Evolutionary conservation across 257 asterid genomes (phyloP), one percentile per base, ranked within the genome.

Genomic region (Eucommia ulmoides): DNA sequence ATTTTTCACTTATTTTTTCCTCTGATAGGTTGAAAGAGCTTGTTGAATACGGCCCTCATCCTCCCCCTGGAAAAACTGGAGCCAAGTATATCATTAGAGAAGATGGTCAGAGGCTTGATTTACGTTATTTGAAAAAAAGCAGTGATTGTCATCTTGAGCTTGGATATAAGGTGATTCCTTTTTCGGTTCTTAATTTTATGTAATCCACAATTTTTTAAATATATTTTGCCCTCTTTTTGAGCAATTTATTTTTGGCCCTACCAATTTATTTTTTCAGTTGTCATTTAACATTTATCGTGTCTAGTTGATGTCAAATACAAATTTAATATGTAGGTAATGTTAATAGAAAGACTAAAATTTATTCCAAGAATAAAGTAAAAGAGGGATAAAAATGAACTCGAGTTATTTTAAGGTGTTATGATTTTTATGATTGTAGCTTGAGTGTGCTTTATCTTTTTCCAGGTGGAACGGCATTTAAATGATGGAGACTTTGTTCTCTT

Each of bases 31-130:
- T 86, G 78, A 91, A 91, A 65, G 99, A 91, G 71, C 94, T 91
- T 41, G 99, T 91, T 63, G 99, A 91, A 56, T 56, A 91, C 70
- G 99, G 99, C n/a, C 96, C 99, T 33, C 96, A 91, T 73, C 99
- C 99, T 22, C 99, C 99, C 61, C 94, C 99, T 54, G 96, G 99
- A 19, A 91, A 86, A 86, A 91, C 99, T 52, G 98, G 98, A 60
- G 98, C 98, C 14, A 91, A 72, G 67, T 86, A 91, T 74, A 91
- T 91, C 58, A 91, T 91, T 63, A 79, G 99, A 77, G 99, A 86
- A 61, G 99, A 91, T 19, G 99, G 99, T 1, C 99, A 91, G 74
- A 78, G 99, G 87, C 99, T 91, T 65, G 99, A 91, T 76, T 95
- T 91, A 26, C 84, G 99, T 24, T 86, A 86, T 69, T 71, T 91